These are phyloP conservation scores for Pseudocercospora crystallina DNA, from an alignment of 2,329 filamentous ascomycete species.

Conservation along the genomic window DNA sequence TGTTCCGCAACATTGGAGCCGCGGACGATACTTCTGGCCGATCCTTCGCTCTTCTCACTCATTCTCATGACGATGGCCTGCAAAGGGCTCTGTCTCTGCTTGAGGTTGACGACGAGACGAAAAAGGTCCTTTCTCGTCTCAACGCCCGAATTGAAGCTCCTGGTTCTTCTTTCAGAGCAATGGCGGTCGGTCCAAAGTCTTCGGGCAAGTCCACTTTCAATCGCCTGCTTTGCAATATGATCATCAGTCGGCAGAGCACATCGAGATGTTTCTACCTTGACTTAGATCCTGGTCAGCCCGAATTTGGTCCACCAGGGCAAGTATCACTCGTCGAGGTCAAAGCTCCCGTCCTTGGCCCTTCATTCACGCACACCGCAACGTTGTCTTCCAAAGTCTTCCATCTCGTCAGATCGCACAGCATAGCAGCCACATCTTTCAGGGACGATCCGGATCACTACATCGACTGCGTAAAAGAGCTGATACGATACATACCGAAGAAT, in stretches of 20 bases:
- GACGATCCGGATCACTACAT: slow-evolving; percentile 68
- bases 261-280: slow-evolving; percentile 60
- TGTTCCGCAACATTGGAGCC: slow-evolving; percentile 68
- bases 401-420: slow-evolving; percentile 62
- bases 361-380: slow-evolving; percentile 62
- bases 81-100: slow-evolving; percentile 29
- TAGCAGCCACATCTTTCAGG: slow-evolving; percentile 65
- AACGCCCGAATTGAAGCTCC: slow-evolving; percentile 34
- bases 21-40: slow-evolving; percentile 34
- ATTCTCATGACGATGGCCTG: slow-evolving; percentile 24
- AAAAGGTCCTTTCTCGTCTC: slow-evolving; percentile 43
- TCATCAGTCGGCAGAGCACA: slow-evolving; percentile 52
- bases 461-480: slow-evolving; percentile 63
- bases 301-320: slow-evolving; percentile 69
- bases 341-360: slow-evolving; percentile 62
- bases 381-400: slow-evolving; percentile 27
- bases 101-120: slow-evolving; percentile 28
- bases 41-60: slow-evolving; percentile 37
- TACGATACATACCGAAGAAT: slow-evolving; percentile 52
- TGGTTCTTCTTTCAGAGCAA: slow-evolving; percentile 40
- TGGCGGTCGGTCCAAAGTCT: slow-evolving; percentile 69
- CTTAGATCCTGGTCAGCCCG: slow-evolving; percentile 74
- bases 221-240: slow-evolving; percentile 63
- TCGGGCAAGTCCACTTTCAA: slow-evolving; percentile 76
- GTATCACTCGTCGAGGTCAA: slow-evolving; percentile 65